phyloP scores from a whole-genome alignment of 169 alveolate species.

The Babesia bovis region DNA sequence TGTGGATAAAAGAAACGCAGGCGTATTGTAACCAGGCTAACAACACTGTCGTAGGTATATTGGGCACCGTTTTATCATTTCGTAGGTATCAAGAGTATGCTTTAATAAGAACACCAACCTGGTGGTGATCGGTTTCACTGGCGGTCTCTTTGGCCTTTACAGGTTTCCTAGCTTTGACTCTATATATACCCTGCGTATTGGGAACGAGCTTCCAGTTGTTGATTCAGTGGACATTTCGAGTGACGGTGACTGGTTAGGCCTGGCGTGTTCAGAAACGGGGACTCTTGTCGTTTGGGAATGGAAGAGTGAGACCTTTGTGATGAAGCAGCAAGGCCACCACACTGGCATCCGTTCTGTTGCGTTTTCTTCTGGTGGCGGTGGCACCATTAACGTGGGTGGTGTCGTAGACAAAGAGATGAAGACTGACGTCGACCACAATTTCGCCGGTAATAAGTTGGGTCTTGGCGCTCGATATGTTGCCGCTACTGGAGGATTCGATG shows the following conservation, averaged over 20 bases:
- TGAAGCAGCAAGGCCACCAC: constrained; percentile 93
- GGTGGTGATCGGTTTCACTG: constrained; percentile 73
- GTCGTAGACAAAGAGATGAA: constrained; percentile 43
- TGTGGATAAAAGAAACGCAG: constrained; percentile 72
- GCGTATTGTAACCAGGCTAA: constrained; percentile 75
- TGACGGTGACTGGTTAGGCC: constrained; percentile 90
- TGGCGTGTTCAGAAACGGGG: constrained; percentile 83
- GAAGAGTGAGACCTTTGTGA: constrained; percentile 95
- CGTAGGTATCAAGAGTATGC: constrained; percentile 60
- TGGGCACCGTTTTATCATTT: not conserved
- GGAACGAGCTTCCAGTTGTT: constrained; percentile 59
- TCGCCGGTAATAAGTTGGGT: constrained; percentile 71
- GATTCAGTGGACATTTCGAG: constrained; percentile 71
- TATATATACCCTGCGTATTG: constrained; percentile 69
- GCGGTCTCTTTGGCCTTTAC: constrained; percentile 75
- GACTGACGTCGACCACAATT: constrained; percentile 43
- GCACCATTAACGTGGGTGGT: constrained; percentile 48
- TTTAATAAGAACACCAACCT: constrained; percentile 60
- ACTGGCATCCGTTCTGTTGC: constrained; percentile 70
- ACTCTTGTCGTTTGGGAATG: constrained; percentile 97
- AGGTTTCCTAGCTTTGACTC: constrained; percentile 66
- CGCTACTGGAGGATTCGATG: constrained; percentile 98
- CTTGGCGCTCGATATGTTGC: constrained; percentile 86
- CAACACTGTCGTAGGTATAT: constrained; percentile 60
- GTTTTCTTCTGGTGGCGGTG: constrained; percentile 67